Evolutionary conservation across 1,284 basidiomycete genomes (phyloP), one percentile per base, ranked within the genome.

Genomic region (Rhodofomes roseus): DNA sequence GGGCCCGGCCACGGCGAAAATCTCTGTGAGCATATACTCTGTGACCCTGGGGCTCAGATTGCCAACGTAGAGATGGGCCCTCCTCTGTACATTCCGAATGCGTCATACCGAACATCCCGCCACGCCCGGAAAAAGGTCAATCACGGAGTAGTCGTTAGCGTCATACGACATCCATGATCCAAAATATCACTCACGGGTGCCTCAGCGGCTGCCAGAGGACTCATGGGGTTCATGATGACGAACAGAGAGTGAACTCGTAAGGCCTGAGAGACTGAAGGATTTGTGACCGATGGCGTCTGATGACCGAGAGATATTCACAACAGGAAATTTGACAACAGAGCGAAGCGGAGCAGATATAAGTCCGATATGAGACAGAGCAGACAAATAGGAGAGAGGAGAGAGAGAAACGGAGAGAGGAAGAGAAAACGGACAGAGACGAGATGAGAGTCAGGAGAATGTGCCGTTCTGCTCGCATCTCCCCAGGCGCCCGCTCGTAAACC

Each of bases 11-110:
- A 97, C 93, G 70, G 93, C 93, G 74, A 97, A 97, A 68, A 97
- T 96, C 77, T 97, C 95, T 53, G 90, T 93, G 71, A 98, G 88
- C 89, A 96, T 93, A 77, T 93, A 94, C 79, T 93, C 92, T 59
- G 90, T 93, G 57, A 98, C 96, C 54, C 94, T 86, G 61, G 95
- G 92, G 67, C 92, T 94, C 73, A 99, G 81, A 76, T 98, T 98
- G 65, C 96, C 96, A 75, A 98, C 93, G 76, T 98, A 98, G 68
- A 98, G 89, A 79, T 98, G 95, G 66, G 95, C 95, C 68, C 92
- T 82, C 76, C 88, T 81, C 89, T 91, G 74, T 60, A 34, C 20
- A 37, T 51, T 18, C 25, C 22, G 29, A 34, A 25, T 18, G 48
- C 48, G 31, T 31, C 48, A 51, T 51, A 51, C 1, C 29, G 31